Conservation (phyloP, 2,329 filamentous ascomycete genomes). For the Fusarium clavum region DNA sequence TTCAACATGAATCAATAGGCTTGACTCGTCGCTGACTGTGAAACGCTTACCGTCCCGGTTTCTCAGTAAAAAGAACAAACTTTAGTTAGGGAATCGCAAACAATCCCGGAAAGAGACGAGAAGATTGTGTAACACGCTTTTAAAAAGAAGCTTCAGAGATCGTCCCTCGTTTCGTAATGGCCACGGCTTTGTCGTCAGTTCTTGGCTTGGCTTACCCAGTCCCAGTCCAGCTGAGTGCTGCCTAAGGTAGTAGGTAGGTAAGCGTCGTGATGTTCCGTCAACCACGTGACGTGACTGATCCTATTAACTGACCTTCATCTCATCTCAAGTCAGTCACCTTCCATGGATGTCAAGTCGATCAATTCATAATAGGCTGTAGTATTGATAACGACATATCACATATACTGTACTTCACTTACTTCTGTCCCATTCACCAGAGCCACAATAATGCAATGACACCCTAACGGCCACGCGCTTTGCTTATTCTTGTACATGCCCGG, state of each 20-base stretch:
- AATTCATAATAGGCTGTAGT: not conserved
- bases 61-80: constrained; percentile 6
- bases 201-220: constrained; percentile 36
- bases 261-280: constrained; percentile 37
- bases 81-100: not conserved
- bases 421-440: not conserved
- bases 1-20: constrained; percentile 13
- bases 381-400: not conserved
- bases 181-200: constrained; percentile 33
- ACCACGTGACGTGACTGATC: constrained; percentile 34
- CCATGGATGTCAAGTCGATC: not conserved
- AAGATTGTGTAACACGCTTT: constrained; percentile 12
- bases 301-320: not conserved
- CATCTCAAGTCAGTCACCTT: not conserved
- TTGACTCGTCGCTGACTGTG: constrained; percentile 12
- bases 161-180: constrained; percentile 18
- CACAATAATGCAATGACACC: not conserved
- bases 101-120: not conserved
- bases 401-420: not conserved
- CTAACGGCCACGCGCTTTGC: not conserved
- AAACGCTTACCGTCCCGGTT: constrained; percentile 33
- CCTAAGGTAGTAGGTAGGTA: constrained; percentile 39
- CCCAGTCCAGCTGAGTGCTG: constrained; percentile 39
- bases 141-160: constrained; percentile 5
- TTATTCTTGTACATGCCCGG: constrained; percentile 1